Base-by-base conservation (phyloP, 2,329 filamentous ascomycete species). In the Curvularia lunata region DNA sequence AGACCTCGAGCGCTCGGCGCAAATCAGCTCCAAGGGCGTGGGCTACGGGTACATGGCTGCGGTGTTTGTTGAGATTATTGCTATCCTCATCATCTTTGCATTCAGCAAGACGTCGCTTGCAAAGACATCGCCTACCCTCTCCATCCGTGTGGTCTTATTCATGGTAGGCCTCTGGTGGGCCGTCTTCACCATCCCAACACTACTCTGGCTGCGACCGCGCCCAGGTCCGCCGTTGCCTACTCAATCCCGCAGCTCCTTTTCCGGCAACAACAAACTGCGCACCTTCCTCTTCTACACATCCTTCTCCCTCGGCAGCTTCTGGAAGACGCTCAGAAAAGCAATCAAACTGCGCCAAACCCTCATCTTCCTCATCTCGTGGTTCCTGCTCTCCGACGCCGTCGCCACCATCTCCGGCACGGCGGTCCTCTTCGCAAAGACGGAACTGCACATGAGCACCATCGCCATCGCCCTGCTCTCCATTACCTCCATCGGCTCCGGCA, bases 351-450 rank as follows among this genome's bases (percentile, higher is more conserved):
- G 85, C 4, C 90, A 94, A 67, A 88, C 91, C n/a, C 79, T 88
- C 46, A 78, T 92, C 4, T 94, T 93, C 72, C 83, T 97, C 9
- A 83, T 84, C 3, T 90, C 90, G 5, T 98, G 94, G 94, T 97
- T 98, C 71, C 83, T 97, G 13, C 84, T 97, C 2, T 96, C 91
- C 2, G 94, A 98, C 70, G 91, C 91, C 23, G 91, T 97, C 59
- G 94, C 94, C 2, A 97, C 94, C 0, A 92, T 96, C 0, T 94
- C 91, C 23, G 93, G 91, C n/a, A 97, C 93, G 0, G 93, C 94
- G 1, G 91, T 97, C 27, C 82, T 98, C 9, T 97, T 96, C 73
- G 94, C 92, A 21, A 96, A 96, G 77, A 97, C 92, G 0, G 86
- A 93, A 72, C 82, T 98, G 13, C 86, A 91, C 66, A 97, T 98